These are phyloP conservation scores for Berberis thunbergii DNA, from an alignment of 164 flowering plant genomes.

Conservation along the genomic window DNA sequence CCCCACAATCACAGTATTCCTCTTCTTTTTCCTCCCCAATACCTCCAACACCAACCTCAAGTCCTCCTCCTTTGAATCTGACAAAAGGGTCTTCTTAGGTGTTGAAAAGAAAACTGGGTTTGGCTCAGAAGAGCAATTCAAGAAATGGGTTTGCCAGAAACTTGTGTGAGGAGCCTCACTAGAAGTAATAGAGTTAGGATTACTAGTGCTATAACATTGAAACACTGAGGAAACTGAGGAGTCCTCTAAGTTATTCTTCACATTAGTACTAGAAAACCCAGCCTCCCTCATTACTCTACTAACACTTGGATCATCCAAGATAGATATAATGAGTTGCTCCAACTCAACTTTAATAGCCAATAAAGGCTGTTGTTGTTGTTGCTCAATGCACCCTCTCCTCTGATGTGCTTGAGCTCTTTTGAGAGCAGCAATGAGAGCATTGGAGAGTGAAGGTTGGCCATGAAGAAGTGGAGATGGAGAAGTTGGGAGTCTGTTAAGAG, in stretches of 20 bases:
- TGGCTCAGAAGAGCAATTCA: conserved; percentile 36
- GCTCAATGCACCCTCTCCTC: conserved; percentile 69
- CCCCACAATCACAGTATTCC: conserved; percentile 61
- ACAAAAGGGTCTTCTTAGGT: conserved; percentile 23
- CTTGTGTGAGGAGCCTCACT: conserved; percentile 17
- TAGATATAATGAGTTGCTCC: conserved; percentile 83
- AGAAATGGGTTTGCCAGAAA: conserved; percentile 50
- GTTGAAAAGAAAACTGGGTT: conserved; percentile 43
- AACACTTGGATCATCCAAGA: conserved; percentile 90
- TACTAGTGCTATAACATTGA: conserved; percentile 32
- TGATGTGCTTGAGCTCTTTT: conserved; percentile 93
- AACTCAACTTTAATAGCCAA: conserved; percentile 70
- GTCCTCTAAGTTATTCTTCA: conserved; percentile 67
- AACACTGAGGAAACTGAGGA: conserved; percentile 42
- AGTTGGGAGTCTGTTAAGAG: conserved; percentile 84
- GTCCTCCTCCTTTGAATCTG: conserved; percentile 33
- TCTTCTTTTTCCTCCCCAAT: conserved; percentile 44
- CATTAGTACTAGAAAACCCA: conserved; percentile 75
- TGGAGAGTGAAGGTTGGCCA: conserved; percentile 67
- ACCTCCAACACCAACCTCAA: conserved; percentile 55
- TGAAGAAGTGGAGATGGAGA: conserved; percentile 47
- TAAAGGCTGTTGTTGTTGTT: conserved; percentile 48
- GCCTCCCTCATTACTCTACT: conserved; percentile 98
- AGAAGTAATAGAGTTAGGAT: conserved; percentile 40
- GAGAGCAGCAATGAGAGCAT: conserved; percentile 87